Base-by-base conservation (phyloP, 129 eudicot genomes). In the Solidago caesia region DNA sequence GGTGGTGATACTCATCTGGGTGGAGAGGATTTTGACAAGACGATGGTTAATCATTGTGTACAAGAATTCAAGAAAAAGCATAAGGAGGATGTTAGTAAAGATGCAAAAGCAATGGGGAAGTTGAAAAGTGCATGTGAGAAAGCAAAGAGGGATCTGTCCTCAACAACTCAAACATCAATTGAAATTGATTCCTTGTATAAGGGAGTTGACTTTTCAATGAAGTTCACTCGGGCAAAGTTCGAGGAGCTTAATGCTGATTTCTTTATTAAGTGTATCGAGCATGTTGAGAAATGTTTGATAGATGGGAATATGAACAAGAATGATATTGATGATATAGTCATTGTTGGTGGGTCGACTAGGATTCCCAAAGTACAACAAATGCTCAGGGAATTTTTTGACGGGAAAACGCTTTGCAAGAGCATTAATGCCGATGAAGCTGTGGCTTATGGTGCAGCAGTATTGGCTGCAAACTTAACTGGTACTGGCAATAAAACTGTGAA, bases 1-100 rank as follows among this genome's bases (percentile, higher is more conserved):
- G 79, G 79, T 15, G 79, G 79, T 52, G 79, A 75, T 44, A 75
- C 79, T 7, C 72, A 64, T 52, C 65, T 75, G 56, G 79, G 79
- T 7, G 79, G 79, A 3, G 79, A 75, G 51, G 72, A 64, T 52
- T 75, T 75, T 43, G 79, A 75, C 44, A 64, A 51, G 56, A 55
- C 53, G 0, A 65, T 75, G 79, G 65, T 75, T 1, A 41, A 52
- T 4, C 44, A 75, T 25, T 65, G 79, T 14, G 73, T 64, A 8
- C 46, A 65, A 65, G 79, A 64, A 41, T 64, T 75, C 65, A 75
- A 65, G 15, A 75, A 25, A 44, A 52, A 11, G 4, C 29, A 75
- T 1, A 75, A 52, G 15, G 53, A 64, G 5, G 79, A 75, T 14
- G 12, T 65, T 0, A 65, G 45, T 12, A 27, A 3, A 9, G 65